phyloP scores from a whole-genome alignment of 2,329 filamentous ascomycete species.

The Trichoderma semiorbis region DNA sequence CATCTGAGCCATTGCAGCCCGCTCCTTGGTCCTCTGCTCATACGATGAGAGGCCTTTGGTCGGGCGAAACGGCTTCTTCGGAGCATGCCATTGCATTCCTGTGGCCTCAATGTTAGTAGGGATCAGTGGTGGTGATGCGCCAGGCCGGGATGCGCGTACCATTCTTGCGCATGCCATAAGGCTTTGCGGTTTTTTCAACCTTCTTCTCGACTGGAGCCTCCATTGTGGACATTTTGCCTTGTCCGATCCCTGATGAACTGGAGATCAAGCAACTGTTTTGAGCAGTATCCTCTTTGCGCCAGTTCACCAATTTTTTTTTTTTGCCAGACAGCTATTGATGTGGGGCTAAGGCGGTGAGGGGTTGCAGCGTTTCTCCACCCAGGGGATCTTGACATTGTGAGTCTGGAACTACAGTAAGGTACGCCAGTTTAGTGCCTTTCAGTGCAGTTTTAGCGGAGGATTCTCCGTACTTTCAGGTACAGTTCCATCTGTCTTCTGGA shows the following conservation, averaged over 20 bases:
- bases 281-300: neutral
- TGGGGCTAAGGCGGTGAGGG: conserved; percentile 12
- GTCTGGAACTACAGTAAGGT: neutral
- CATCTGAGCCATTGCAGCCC: conserved; percentile 67
- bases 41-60: conserved; percentile 74
- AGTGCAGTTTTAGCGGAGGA: neutral
- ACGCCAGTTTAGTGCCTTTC: neutral
- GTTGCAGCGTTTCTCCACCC: neutral
- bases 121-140: neutral
- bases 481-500: neutral
- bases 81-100: conserved; percentile 94
- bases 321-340: neutral
- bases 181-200: conserved; percentile 36
- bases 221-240: conserved; percentile 5
- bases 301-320: conserved; percentile 11
- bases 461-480: neutral
- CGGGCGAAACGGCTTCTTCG: conserved; percentile 82
- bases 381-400: neutral
- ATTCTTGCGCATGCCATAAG: conserved; percentile 75
- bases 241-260: neutral
- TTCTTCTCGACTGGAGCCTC: conserved; percentile 29
- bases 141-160: conserved; percentile 49
- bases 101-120: conserved; percentile 14
- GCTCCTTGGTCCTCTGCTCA: conserved; percentile 68
- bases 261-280: neutral